Conservation (phyloP, 768 basidiomycete genomes). For the Suillus subaureus region DNA sequence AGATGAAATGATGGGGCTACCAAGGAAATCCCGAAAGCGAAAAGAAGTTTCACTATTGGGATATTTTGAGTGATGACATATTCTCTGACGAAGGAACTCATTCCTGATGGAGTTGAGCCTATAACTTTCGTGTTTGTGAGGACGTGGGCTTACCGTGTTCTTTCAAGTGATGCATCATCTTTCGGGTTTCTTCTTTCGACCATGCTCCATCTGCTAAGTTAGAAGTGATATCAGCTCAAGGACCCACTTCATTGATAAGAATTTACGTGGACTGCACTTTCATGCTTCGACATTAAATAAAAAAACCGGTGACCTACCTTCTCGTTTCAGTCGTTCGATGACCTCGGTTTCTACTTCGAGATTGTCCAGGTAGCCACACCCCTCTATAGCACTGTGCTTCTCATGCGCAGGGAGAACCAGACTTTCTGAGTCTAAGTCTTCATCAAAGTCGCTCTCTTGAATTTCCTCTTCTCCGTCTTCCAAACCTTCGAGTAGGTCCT, state of each 20-base stretch:
- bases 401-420: conserved; percentile 23
- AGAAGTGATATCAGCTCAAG: conserved; percentile 15
- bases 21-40: conserved; percentile 73
- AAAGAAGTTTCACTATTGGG: conserved; percentile 66
- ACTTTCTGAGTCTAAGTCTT: conserved; percentile 29
- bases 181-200: conserved; percentile 61
- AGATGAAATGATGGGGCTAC: conserved; percentile 41
- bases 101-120: conserved; percentile 42
- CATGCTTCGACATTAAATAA: not conserved
- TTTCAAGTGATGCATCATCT: conserved; percentile 69
- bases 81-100: conserved; percentile 70
- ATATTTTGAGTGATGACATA: conserved; percentile 62
- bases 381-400: conserved; percentile 10
- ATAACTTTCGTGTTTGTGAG: not conserved
- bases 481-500: conserved; percentile 62
- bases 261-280: not conserved
- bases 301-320: conserved; percentile 48
- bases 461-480: conserved; percentile 24
- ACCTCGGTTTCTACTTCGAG: conserved; percentile 37
- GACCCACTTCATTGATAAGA: not conserved
- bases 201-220: conserved; percentile 46
- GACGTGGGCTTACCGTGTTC: conserved; percentile 59
- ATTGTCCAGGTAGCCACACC: conserved; percentile 26
- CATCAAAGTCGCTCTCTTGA: conserved; percentile 26
- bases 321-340: conserved; percentile 38